Conservation (phyloP, 805 yeast genomes). For the Candida gorgasii region DNA sequence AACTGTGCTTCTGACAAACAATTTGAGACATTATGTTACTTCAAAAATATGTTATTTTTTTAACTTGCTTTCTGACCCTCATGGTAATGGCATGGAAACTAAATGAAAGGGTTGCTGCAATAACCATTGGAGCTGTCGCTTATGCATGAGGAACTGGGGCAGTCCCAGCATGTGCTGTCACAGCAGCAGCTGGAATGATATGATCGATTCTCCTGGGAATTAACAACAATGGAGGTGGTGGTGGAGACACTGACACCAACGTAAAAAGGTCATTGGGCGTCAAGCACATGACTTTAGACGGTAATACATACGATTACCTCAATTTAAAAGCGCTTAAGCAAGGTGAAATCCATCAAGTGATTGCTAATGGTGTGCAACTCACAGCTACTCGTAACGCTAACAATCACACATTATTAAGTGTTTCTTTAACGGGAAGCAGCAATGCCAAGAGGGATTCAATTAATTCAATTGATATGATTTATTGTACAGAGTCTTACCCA, state of each 20-base stretch:
- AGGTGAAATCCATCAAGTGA: background rate
- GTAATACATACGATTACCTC: background rate
- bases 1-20: background rate
- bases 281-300: background rate
- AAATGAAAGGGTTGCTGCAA: background rate
- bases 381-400: no score
- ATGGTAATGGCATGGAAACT: background rate
- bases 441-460: background rate
- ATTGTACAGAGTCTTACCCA: background rate
- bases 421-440: no score
- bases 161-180: no score
- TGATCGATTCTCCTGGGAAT: background rate
- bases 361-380: background rate
- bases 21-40: conserved; percentile 2
- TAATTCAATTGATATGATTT: background rate
- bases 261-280: background rate
- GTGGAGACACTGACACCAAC: background rate
- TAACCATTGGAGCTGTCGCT: no score
- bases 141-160: no score
- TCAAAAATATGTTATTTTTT: background rate
- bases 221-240: background rate
- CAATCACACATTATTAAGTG: no score
- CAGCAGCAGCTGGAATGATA: no score
- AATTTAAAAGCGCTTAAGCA: background rate
- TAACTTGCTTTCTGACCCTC: background rate